Evolutionary conservation across 371 early-diverging fungal genomes (phyloP).

Genomic region (Mortierella sp.): DNA sequence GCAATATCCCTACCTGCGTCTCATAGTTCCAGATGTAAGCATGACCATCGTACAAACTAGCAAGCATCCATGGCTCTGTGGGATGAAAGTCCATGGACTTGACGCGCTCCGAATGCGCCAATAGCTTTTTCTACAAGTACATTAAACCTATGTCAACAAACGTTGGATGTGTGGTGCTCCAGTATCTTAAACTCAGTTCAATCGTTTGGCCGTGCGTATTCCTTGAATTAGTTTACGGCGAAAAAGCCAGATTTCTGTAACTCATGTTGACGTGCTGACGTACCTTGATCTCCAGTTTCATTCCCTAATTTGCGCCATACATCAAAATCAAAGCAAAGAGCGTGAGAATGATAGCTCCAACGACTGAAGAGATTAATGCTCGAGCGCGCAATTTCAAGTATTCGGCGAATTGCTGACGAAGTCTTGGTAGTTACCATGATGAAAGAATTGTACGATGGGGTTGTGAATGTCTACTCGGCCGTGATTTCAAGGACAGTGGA

Average conservation of each 20-base stretch:
- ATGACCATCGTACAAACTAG: constrained; percentile 97
- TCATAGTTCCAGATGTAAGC: constrained; percentile 99
- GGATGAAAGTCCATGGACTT: constrained; percentile 99
- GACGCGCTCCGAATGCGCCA: constrained; percentile 95
- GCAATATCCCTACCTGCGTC: constrained; percentile 81
- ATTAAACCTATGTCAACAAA: not conserved
- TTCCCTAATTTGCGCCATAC: constrained; percentile 17
- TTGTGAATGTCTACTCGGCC: no score
- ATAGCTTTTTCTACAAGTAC: constrained; percentile 69
- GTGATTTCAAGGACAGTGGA: no score
- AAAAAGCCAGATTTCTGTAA: no score
- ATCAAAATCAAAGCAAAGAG: not conserved
- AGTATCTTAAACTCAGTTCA: not conserved
- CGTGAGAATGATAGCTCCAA: no score
- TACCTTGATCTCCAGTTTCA: constrained; percentile 58
- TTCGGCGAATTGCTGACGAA: no score
- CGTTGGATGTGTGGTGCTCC: no score
- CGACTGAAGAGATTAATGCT: no score
- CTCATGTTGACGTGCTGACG: not conserved
- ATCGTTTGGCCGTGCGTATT: not conserved
- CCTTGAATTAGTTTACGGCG: not conserved
- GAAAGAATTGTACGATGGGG: no score
- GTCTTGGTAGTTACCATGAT: no score
- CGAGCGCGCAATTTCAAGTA: no score
- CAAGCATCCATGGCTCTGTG: constrained; percentile 98